Evolutionary conservation across 495 filamentous ascomycete species (phyloP), one percentile per base, ranked within the genome.

Genomic region (Talaromyces stipitatus): DNA sequence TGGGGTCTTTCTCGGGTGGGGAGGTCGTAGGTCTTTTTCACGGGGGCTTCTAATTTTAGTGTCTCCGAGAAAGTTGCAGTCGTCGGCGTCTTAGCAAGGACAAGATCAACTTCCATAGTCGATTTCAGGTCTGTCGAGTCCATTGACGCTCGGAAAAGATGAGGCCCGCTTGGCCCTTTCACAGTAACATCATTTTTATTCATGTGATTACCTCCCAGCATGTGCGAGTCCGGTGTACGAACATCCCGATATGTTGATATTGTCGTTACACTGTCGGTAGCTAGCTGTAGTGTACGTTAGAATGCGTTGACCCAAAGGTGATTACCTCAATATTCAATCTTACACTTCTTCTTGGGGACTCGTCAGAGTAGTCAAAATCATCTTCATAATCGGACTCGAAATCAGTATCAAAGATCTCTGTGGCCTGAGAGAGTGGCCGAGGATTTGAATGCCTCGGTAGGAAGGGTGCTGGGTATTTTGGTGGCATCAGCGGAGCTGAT

Each of bases 141-240:
- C 26, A 61, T 59, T 10, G 72, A 75, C 29, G 73, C 76, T 56
- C 89, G 81, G 72, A 97, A 97, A n/a, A 97, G 77, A 73, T 96
- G 92, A 2, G 91, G 92, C 4, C 92, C 91, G 59, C 75, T 78
- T 5, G 91, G 91, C 22, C 91, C 91, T 32, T n/a, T n/a, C n/a
- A n/a, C n/a, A n/a, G n/a, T n/a, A n/a, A n/a, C n/a, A n/a, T n/a
- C n/a, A n/a, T n/a, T n/a, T n/a, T n/a, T n/a, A n/a, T n/a, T n/a
- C n/a, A n/a, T n/a, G n/a, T n/a, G n/a, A n/a, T n/a, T n/a, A n/a
- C n/a, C n/a, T n/a, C n/a, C n/a, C n/a, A n/a, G n/a, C n/a, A n/a
- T n/a, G n/a, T n/a, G n/a, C n/a, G 58, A 61, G 26, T 61, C 53
- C 8, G 62, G 62, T 1, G 64, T 64, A 4, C 14, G 55, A 1